These are phyloP conservation scores for Pseudocercospora macadamiae DNA, from an alignment of 2,329 filamentous ascomycete species.

Conservation along the genomic window DNA sequence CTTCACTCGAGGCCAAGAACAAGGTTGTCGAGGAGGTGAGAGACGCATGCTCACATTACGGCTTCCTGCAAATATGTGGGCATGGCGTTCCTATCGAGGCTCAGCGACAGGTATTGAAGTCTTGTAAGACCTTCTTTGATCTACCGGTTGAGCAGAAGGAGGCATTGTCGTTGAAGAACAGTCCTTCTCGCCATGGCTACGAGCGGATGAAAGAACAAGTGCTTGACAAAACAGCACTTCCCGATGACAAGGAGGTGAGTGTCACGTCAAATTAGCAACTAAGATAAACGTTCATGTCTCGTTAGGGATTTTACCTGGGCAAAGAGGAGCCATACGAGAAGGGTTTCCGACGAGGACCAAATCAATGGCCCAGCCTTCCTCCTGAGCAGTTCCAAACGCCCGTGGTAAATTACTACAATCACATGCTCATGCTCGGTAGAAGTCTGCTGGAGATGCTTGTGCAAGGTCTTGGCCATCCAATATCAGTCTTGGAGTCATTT, in stretches of 20 bases:
- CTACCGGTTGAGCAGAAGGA: constrained; percentile 27
- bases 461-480: constrained; percentile 27
- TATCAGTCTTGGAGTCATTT: constrained; percentile 29
- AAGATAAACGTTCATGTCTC: not conserved
- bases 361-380: constrained; percentile 47
- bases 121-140: constrained; percentile 27
- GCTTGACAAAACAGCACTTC: constrained; percentile 22
- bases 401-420: constrained; percentile 23
- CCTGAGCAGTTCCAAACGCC: constrained; percentile 34
- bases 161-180: constrained; percentile 27
- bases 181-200: constrained; percentile 26
- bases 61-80: constrained; percentile 49
- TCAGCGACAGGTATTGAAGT: constrained; percentile 25
- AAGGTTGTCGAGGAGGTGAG: constrained; percentile 47
- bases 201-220: constrained; percentile 23
- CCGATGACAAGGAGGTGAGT: constrained; percentile 28
- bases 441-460: constrained; percentile 28
- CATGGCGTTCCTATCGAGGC: constrained; percentile 43
- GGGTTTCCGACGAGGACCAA: constrained; percentile 39
- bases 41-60: constrained; percentile 44
- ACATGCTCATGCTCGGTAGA: constrained; percentile 26
- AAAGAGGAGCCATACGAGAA: constrained; percentile 30
- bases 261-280: not conserved
- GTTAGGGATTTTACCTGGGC: constrained; percentile 36
- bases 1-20: constrained; percentile 39